These are phyloP conservation scores for Annona cherimola DNA, from an alignment of 164 flowering plant species.

Conservation along the genomic window DNA sequence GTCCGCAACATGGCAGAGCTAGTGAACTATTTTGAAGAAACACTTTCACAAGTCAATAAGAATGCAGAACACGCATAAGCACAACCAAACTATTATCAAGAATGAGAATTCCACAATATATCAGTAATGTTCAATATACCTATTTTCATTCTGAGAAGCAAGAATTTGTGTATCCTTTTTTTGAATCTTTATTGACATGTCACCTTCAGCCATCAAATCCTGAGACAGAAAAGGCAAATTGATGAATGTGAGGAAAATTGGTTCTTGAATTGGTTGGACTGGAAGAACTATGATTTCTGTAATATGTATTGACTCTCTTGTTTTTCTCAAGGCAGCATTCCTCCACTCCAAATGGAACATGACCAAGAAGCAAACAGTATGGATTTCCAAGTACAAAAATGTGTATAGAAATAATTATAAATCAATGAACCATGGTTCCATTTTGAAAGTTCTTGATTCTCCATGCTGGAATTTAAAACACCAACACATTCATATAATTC, in stretches of 20 bases:
- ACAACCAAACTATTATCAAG: background rate
- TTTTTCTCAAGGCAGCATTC: background rate
- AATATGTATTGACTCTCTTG: background rate
- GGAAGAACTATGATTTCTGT: background rate
- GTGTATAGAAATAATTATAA: too few species aligned
- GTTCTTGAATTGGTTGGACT: background rate
- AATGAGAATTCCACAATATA: background rate
- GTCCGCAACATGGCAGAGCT: background rate
- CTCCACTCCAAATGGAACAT: background rate
- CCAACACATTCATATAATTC: too few species aligned
- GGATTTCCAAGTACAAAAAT: background rate
- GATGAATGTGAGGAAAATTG: background rate
- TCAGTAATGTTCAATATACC: slow-evolving; percentile 19
- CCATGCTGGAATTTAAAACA: background rate
- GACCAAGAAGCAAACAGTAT: background rate
- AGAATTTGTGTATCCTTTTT: slow-evolving; percentile 14
- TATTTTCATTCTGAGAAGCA: slow-evolving; percentile 17
- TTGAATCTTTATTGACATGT: slow-evolving; percentile 8
- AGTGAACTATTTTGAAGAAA: background rate
- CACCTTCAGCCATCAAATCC: slow-evolving; percentile 24
- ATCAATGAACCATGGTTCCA: background rate
- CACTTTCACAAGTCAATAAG: too few species aligned
- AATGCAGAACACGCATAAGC: too few species aligned
- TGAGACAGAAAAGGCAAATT: slow-evolving; percentile 14
- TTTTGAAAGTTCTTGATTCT: background rate